These are phyloP conservation scores for Bolboschoenoplectus hybrid DNA, from an alignment of 202 grass and related monocot species.

Conservation along the genomic window DNA sequence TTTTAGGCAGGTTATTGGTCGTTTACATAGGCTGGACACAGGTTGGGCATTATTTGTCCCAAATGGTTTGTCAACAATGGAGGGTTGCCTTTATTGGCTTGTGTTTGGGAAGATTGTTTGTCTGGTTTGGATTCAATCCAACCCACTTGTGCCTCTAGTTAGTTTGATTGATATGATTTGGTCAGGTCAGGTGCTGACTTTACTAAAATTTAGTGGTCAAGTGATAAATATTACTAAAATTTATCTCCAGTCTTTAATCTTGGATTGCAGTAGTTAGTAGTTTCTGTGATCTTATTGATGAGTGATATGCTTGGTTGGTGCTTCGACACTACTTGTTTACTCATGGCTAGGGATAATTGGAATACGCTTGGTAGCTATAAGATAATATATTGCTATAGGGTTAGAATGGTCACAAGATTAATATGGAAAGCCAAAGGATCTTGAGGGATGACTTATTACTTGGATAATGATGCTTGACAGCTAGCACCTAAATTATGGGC, in stretches of 20 bases:
- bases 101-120: slow-evolving; percentile 2
- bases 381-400: neutral
- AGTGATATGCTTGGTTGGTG: neutral
- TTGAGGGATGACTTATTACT: neutral
- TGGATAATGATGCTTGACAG: neutral
- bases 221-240: neutral
- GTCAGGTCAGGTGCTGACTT: neutral
- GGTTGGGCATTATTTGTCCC: neutral
- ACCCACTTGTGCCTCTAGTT: neutral
- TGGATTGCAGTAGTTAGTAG: neutral
- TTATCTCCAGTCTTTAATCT: neutral
- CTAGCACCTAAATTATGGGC: neutral
- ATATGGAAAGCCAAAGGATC: neutral
- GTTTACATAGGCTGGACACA: neutral
- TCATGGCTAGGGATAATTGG: neutral
- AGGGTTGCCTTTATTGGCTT: neutral
- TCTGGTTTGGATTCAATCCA: neutral
- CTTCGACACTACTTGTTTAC: neutral
- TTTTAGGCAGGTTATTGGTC: neutral
- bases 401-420: neutral
- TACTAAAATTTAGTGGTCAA: neutral
- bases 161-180: slow-evolving; percentile 13
- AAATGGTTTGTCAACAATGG: neutral
- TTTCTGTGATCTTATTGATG: neutral
- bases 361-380: neutral